Evolutionary conservation across 495 filamentous ascomycete genomes (phyloP), one percentile per base, ranked within the genome.

Genomic region (Talaromyces adpressus): DNA sequence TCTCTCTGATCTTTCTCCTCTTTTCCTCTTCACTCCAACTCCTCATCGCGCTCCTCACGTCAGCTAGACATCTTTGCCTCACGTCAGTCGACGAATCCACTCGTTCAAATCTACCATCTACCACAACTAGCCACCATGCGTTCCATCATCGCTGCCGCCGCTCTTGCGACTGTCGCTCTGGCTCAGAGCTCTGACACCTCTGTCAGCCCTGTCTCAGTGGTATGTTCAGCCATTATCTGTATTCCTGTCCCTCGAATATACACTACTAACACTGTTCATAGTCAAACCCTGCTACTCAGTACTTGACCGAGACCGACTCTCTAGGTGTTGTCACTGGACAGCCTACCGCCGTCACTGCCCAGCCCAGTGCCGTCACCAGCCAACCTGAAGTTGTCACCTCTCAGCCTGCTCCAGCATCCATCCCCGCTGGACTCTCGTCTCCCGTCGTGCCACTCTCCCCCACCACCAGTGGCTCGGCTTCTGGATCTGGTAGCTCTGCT

Each of bases 301-400:
- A 71, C 67, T 71, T 81, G 45, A 77, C 74, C 34, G 49, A 79
- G 74, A 84, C 82, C 66, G 80, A 85, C 77, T 82, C 83, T 54
- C 70, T 75, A 29, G 81, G 83, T 66, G 82, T 85, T 27, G 77
- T 85, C 36, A 87, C 84, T 54, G 82, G 82, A 70, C 76, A 79
- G 62, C 75, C 79, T 47, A 59, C 59, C 3, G 64, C 49, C 16
- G 69, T 74, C 18, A 78, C 76, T 61, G 59, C 63, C 16, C 76
- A 80, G 67, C 72, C 76, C n/a, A 14, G 57, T 18, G 69, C 67
- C 6, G 73, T 75, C 22, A 82, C 78, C 51, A 66, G 69, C 45
- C 77, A 82, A 65, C 77, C 81, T 18, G 41, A 69, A 6, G 79
- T 69, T 16, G 77, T 73, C 49, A 83, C 81, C 22, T 73, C 71